Percentiles rank a stretch among this genome's conserved stretches.
phyloP scores from a whole-genome alignment of 2,329 filamentous ascomycete genomes.

The Penicillium palitans region DNA sequence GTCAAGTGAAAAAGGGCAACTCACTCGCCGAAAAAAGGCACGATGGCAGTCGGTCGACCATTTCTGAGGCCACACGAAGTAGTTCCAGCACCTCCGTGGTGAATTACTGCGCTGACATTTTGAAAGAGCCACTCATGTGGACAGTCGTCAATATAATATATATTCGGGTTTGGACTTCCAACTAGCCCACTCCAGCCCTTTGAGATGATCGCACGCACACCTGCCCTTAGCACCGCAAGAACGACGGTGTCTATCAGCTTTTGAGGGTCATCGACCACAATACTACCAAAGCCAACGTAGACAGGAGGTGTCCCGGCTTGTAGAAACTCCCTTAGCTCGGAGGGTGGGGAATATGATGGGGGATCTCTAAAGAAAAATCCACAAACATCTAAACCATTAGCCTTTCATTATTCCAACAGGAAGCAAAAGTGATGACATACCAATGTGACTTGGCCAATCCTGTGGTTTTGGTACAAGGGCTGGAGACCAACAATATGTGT shows the following conservation, averaged over 20 bases:
- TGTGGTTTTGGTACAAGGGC: conserved; percentile 42
- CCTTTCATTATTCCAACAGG: neutral
- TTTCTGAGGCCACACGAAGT: conserved; percentile 56
- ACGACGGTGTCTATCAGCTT: conserved; percentile 49
- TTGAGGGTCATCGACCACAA: conserved; percentile 55
- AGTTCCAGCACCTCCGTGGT: conserved; percentile 62
- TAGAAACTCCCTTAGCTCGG: conserved; percentile 48
- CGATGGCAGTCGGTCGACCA: conserved; percentile 54
- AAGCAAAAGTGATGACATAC: conserved; percentile 14
- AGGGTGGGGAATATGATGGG: conserved; percentile 42
- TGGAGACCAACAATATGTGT: conserved; percentile 51
- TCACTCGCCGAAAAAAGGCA: conserved; percentile 59
- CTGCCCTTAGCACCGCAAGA: conserved; percentile 49
- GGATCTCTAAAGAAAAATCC: conserved; percentile 50
- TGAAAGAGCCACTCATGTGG: conserved; percentile 62
- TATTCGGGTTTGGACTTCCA: conserved; percentile 35
- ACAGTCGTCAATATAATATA: conserved; percentile 56
- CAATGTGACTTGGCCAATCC: conserved; percentile 44
- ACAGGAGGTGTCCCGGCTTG: conserved; percentile 50
- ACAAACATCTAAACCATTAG: conserved; percentile 35
- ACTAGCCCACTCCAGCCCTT: conserved; percentile 56
- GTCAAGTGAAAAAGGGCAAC: conserved; percentile 1
- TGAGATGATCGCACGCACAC: conserved; percentile 56
- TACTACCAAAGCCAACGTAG: conserved; percentile 60
- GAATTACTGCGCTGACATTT: conserved; percentile 56